Evolutionary conservation across 1,284 basidiomycete species (phyloP).

Genomic region (Ceratobasidium papillatum): DNA sequence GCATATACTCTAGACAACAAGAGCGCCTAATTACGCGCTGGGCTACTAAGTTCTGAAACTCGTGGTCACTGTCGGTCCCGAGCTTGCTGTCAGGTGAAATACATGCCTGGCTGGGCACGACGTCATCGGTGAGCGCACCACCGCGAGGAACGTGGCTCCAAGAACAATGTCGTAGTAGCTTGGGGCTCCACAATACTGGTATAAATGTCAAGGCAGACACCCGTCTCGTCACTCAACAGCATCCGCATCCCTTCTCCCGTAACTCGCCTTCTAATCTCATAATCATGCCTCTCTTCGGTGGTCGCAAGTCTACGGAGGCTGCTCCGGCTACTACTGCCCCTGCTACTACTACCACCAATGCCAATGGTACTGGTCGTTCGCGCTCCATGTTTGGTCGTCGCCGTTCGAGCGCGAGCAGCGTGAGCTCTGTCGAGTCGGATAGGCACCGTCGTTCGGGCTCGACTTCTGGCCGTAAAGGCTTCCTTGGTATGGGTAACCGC

Average conservation of each 20-base stretch:
- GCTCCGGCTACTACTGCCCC: constrained; percentile 1
- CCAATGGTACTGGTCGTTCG: constrained; percentile 7
- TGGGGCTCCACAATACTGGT: constrained; percentile 16
- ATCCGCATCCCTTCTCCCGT: neutral
- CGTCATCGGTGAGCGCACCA: constrained; percentile 23
- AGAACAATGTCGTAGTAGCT: neutral
- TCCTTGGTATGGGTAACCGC: constrained; percentile 25
- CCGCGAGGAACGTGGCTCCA: neutral
- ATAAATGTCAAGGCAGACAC: constrained; percentile 14
- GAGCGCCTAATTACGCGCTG: neutral
- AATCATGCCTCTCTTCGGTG: constrained; percentile 34
- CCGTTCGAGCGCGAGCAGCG: constrained; percentile 33
- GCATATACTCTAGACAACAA: no score
- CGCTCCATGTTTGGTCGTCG: constrained; percentile 34
- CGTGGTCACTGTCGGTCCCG: constrained; percentile 3
- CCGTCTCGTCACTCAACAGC: constrained; percentile 2
- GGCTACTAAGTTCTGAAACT: neutral
- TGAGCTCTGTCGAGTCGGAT: constrained; percentile 27
- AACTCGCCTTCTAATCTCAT: constrained; percentile 2
- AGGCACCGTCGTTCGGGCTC: neutral
- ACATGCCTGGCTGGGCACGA: constrained; percentile 17
- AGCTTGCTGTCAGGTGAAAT: neutral
- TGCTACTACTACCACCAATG: neutral
- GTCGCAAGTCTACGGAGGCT: constrained; percentile 6
- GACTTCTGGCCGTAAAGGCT: constrained; percentile 10